Evolutionary conservation across 208 protist species (phyloP), one percentile per base, ranked within the genome.

Genomic region (Trypanosoma theileri): DNA sequence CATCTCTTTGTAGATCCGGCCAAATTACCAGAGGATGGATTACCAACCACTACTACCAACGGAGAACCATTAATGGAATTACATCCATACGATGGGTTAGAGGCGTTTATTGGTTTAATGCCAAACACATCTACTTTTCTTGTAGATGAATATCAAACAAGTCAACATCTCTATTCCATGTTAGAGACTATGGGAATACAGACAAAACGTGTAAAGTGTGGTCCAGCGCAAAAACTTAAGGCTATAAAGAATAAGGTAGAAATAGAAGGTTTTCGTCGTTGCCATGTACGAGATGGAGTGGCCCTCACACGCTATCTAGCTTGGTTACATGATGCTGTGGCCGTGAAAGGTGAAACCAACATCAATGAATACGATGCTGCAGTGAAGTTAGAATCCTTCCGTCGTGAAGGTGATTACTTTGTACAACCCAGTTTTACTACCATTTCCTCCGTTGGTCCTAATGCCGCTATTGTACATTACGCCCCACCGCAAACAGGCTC

Each of bases 401-500:
- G 97, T 40, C 69, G 76, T n/a, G 31, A 83, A 58, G 73, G 82
- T 28, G 73, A 80, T 6, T 67, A 89, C 69, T 98, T 95, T 75
- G 81, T 98, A 51, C 83, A 90, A 75, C 81, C 97, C 0, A 95
- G 84, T 57, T 99, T 99, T 64, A 59, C 59, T 10, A 98, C 95
- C 13, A 99, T 99, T 64, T 93, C 88, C 26, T 79, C 82, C 0
- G 82, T 83, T 0, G 97, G 96, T 2, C 51, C 88, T 11, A 98
- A 98, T 69, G 97, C 82, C 9, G 96, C 98, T 0, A 93, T 98
- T 76, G 97, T 98, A 60, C 98, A 99, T 77, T 99, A 99, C 74
- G 64, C 66, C 21, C 87, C 98, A 4, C 56, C 87, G 0, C 24
- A 45, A 19, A 78, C 72, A 1, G 89, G 82, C 22, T 93, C 82